Conservation (phyloP, 2,329 filamentous ascomycete genomes). For the Alternaria infectoria region DNA sequence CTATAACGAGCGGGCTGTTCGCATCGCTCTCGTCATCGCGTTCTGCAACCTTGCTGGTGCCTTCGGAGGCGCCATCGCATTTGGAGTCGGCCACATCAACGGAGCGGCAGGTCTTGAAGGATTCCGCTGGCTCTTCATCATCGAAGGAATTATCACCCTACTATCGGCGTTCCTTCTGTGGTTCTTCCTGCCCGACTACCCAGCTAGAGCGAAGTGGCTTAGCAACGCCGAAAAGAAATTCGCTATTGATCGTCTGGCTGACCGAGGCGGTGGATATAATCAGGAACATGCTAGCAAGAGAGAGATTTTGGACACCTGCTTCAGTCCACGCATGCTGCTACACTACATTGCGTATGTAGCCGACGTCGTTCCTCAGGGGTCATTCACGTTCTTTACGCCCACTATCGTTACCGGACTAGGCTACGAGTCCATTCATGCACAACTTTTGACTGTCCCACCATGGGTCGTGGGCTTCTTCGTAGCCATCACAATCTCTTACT, state of each 20-base stretch:
- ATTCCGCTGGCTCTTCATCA: constrained; percentile 25
- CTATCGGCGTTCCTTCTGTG: constrained; percentile 43
- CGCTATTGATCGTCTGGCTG: constrained; percentile 1
- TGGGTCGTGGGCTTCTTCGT: constrained; percentile 49
- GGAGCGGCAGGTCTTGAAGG: constrained; percentile 43
- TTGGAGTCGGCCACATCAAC: constrained; percentile 53
- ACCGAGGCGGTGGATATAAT: constrained; percentile 1
- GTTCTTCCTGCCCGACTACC: constrained; percentile 57
- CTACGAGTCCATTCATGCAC: constrained; percentile 62
- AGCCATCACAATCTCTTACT: constrained; percentile 41
- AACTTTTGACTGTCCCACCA: constrained; percentile 71
- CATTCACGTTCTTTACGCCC: constrained; percentile 66
- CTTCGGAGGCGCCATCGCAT: constrained; percentile 63
- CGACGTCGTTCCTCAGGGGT: constrained; percentile 4
- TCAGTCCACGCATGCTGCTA: background rate
- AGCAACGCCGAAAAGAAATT: constrained; percentile 4
- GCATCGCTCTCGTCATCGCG: constrained; percentile 53
- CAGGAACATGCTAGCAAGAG: background rate
- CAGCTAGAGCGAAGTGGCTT: constrained; percentile 55
- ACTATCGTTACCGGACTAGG: constrained; percentile 67
- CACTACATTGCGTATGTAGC: constrained; percentile 4
- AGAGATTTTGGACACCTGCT: background rate
- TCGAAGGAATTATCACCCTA: constrained; percentile 15
- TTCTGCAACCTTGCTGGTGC: constrained; percentile 57
- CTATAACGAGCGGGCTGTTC: constrained; percentile 61